Conservation (phyloP, 495 filamentous ascomycete species). For the Hypoxylon lenormandii region DNA sequence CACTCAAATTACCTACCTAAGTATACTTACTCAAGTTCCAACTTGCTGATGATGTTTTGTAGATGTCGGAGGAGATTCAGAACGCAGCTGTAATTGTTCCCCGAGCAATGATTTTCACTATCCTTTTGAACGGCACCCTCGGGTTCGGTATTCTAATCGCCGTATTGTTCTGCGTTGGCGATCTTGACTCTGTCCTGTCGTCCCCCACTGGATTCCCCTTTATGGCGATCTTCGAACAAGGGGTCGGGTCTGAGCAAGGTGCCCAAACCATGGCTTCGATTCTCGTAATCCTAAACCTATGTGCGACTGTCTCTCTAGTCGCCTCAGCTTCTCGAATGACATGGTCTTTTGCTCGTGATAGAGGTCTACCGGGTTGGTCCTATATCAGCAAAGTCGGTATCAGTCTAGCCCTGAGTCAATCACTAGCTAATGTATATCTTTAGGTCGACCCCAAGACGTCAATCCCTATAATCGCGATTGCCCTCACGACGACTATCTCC, state of each 20-base stretch:
- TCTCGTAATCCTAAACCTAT: conserved; percentile 48
- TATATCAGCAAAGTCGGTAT: conserved; percentile 58
- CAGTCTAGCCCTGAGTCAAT: background rate
- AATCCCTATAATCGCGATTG: conserved; percentile 67
- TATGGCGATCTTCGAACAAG: conserved; percentile 64
- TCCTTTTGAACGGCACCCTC: conserved; percentile 59
- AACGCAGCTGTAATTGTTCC: conserved; percentile 59
- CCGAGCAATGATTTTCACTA: conserved; percentile 57
- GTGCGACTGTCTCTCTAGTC: conserved; percentile 51
- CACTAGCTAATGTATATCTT: background rate
- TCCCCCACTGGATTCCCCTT: conserved; percentile 50
- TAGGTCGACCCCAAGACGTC: conserved; percentile 38
- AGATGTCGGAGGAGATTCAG: conserved; percentile 69
- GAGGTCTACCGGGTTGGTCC: conserved; percentile 64
- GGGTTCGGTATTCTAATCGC: conserved; percentile 65
- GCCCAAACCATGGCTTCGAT: conserved; percentile 61
- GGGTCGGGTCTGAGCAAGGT: conserved; percentile 56
- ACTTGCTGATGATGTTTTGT: conserved; percentile 19
- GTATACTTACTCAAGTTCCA: conserved; percentile 3
- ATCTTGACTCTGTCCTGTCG: conserved; percentile 56
- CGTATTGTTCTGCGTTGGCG: conserved; percentile 61
- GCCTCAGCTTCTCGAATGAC: conserved; percentile 64
- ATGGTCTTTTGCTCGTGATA: conserved; percentile 69
- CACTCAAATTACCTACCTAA: background rate
- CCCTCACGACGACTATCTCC: conserved; percentile 56